phyloP scores from a whole-genome alignment of 805 yeast genomes.

The Ogataea methanolica region DNA sequence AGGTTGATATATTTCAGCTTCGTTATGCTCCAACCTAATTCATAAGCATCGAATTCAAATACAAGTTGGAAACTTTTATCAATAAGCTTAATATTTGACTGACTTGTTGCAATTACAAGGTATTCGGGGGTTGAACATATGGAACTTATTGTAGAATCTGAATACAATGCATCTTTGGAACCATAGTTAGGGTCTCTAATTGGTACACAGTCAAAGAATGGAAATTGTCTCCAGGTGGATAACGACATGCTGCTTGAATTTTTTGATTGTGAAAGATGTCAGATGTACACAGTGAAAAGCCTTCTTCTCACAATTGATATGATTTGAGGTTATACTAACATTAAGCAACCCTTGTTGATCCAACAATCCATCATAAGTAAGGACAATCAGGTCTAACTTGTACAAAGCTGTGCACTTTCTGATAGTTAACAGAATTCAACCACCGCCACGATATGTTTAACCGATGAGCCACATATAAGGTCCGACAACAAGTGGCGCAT shows the following conservation, averaged over 20 bases:
- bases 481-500: too few relatives aligned
- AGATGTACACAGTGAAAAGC: neutral
- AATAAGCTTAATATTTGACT: slow-evolving; percentile 53
- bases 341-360: too few relatives aligned
- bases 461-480: too few relatives aligned
- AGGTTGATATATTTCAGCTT: slow-evolving; percentile 41
- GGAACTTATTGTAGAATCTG: slow-evolving; percentile 70
- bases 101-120: slow-evolving; percentile 56
- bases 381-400: too few relatives aligned
- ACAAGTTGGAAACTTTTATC: slow-evolving; percentile 42
- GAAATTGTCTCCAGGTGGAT: slow-evolving; percentile 58
- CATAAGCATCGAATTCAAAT: slow-evolving; percentile 59
- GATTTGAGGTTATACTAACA: neutral
- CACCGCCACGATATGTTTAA: too few relatives aligned
- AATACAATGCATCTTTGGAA: slow-evolving; percentile 59
- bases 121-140: slow-evolving; percentile 52
- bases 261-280: neutral
- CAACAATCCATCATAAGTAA: too few relatives aligned
- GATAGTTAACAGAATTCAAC: too few relatives aligned
- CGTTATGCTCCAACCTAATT: slow-evolving; percentile 58
- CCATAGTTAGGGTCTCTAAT: slow-evolving; percentile 77
- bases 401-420: too few relatives aligned
- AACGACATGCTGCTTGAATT: slow-evolving; percentile 22
- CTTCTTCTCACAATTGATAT: neutral
- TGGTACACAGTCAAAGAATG: slow-evolving; percentile 79